Base-by-base conservation (phyloP, 2,329 filamentous ascomycete species). In the Xenosphaeropsis pyriputrescens region DNA sequence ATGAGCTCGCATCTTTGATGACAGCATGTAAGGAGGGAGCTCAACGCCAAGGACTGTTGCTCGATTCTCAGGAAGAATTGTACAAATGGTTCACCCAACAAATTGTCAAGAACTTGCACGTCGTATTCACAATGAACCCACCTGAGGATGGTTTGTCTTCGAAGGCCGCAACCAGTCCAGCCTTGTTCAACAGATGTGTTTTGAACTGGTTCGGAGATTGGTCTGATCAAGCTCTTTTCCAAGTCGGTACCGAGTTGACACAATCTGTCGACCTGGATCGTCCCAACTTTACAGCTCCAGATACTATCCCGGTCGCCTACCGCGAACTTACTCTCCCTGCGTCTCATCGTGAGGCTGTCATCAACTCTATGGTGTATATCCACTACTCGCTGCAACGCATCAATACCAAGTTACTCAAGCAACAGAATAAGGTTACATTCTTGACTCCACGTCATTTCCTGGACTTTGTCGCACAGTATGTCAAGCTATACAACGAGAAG, bases 11-110 rank as follows among this genome's bases (percentile, higher is more conserved):
- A 13, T 84, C 91, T n/a, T 67, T 99, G 45, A 96, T 99, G 91
- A 98, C 93, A 18, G 86, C 88, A 39, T 98, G 93, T 67, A 96
- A 95, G 59, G 91, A 99, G 63, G 93, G 91, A 42, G 89, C 91
- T 15, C 91, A 98, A 58, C 80, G 88, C 44, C 91, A 98, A 64
- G 91, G 91, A 35, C 70, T 96, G 41, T 76, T 96, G 41, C 73
- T 98, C 1, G 91, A 99, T 61, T 96, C 91, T 1, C 88, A 94
- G 49, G 93, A 99, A 63, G 91, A 99, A 59, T 68, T 98, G n/a
- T 98, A 98, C 70, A 96, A 96, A 64, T 99, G 91, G 91, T 99
- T 99, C 64, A 98, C 93, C 0, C 85, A 93, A 51, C 91, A 99
- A 58, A 96, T 99, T 51, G 84, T 98, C 57, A 94, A 94, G 67